phyloP scores from a whole-genome alignment of 495 filamentous ascomycete species.

The Aspergillus leporis region DNA sequence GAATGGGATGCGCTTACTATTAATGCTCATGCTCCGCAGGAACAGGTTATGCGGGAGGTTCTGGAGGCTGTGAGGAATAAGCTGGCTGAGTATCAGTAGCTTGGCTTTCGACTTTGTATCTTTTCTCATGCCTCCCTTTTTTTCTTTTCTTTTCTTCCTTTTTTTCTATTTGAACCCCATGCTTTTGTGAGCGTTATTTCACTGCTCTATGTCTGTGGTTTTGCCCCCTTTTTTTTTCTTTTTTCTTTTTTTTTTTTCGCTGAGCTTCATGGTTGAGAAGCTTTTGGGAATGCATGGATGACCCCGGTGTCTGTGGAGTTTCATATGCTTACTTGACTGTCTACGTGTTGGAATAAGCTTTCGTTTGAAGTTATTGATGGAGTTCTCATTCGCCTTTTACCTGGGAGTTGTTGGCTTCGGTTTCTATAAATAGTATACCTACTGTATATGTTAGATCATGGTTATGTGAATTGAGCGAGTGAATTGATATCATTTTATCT shows the following conservation, averaged over 20 bases:
- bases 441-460: background rate
- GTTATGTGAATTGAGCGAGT: too few relatives aligned
- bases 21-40: constrained; percentile 67
- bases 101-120: background rate
- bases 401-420: background rate
- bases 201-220: too few relatives aligned
- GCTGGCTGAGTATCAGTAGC: constrained; percentile 34
- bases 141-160: constrained; percentile 14
- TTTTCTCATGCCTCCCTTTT: too few relatives aligned
- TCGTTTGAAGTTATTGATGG: background rate
- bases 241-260: constrained; percentile 12
- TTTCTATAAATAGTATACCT: background rate
- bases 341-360: background rate
- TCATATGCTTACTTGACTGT: background rate
- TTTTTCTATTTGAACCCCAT: background rate
- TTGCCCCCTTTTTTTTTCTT: constrained; percentile 22
- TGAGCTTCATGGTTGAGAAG: constrained; percentile 5
- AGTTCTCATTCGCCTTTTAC: background rate
- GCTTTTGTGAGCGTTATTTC: constrained; percentile 11
- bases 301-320: constrained; percentile 24
- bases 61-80: constrained; percentile 52
- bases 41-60: constrained; percentile 67
- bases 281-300: constrained; percentile 10
- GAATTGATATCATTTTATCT: too few relatives aligned
- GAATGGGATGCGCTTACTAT: constrained; percentile 86